Conservation (phyloP, 1,284 basidiomycete genomes). For the Sporisorium reilianum region DNA sequence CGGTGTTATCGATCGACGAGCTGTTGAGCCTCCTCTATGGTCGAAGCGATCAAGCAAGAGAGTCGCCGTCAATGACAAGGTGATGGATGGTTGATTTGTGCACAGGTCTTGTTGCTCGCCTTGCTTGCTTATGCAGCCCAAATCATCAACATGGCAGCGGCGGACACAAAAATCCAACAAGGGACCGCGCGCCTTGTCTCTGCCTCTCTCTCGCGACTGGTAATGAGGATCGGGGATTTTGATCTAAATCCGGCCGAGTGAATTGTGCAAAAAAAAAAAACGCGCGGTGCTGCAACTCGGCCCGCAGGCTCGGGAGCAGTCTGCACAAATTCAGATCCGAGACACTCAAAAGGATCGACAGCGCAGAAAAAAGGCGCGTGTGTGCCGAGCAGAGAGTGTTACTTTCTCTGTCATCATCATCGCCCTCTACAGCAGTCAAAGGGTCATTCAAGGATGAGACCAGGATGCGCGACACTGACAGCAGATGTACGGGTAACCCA, state of each 20-base stretch:
- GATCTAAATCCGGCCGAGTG: slow-evolving; percentile 14
- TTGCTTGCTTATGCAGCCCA: slow-evolving; percentile 18
- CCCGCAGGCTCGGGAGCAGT: no score
- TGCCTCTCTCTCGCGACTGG: neutral
- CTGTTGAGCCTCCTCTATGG: no score
- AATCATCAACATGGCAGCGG: neutral
- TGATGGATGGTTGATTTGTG: slow-evolving; percentile 8
- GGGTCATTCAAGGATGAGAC: neutral
- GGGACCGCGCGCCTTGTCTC: slow-evolving; percentile 31
- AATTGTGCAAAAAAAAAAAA: neutral
- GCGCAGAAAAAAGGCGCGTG: slow-evolving; percentile 38
- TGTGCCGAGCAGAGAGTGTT: no score
- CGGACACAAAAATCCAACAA: slow-evolving; percentile 5
- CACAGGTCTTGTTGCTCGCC: slow-evolving; percentile 15
- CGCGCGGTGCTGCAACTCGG: slow-evolving; percentile 3
- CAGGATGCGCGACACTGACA: no score
- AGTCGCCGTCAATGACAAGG: neutral
- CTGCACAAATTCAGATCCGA: slow-evolving; percentile 17
- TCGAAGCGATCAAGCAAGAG: no score
- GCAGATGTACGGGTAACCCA: neutral
- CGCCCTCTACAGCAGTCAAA: no score
- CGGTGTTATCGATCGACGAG: neutral
- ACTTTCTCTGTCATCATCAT: no score
- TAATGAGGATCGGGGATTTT: slow-evolving; percentile 17
- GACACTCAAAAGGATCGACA: slow-evolving; percentile 40